Conservation (phyloP, 1,284 basidiomycete species). For the Rhodotorula glutinis region DNA sequence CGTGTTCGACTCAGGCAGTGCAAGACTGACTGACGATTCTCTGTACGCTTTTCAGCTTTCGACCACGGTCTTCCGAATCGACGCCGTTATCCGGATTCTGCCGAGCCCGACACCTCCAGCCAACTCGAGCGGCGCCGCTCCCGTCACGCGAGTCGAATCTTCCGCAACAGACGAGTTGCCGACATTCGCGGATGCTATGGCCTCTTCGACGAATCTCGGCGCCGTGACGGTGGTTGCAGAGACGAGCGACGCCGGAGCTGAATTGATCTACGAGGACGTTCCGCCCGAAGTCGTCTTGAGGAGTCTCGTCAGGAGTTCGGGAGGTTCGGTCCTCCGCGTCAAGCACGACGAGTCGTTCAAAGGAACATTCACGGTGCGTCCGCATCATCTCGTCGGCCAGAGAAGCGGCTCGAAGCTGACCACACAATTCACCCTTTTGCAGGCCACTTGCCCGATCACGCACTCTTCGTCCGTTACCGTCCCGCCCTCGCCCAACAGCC, state of each 20-base stretch:
- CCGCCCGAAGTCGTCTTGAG: background rate
- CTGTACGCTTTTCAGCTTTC: background rate
- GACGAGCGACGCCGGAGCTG: constrained; percentile 7
- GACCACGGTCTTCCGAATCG: constrained; percentile 21
- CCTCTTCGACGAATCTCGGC: background rate
- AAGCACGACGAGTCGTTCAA: constrained; percentile 5
- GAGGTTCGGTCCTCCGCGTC: background rate
- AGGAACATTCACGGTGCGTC: constrained; percentile 8
- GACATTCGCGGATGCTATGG: constrained; percentile 6
- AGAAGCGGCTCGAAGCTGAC: too few species aligned
- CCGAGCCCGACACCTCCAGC: background rate
- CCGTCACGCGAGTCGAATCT: background rate
- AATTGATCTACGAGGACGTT: background rate
- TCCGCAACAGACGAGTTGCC: background rate
- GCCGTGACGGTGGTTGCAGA: background rate
- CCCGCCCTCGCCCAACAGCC: background rate
- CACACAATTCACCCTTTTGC: background rate
- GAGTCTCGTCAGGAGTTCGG: background rate
- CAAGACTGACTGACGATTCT: rapidly evolving
- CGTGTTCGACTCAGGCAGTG: too few species aligned
- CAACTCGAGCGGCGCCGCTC: background rate
- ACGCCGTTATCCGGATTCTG: constrained; percentile 7
- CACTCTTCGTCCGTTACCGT: background rate
- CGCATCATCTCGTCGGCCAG: background rate
- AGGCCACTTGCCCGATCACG: constrained; percentile 2